Conservation (phyloP, 495 filamentous ascomycete genomes). For the Annulohypoxylon maeteangense region DNA sequence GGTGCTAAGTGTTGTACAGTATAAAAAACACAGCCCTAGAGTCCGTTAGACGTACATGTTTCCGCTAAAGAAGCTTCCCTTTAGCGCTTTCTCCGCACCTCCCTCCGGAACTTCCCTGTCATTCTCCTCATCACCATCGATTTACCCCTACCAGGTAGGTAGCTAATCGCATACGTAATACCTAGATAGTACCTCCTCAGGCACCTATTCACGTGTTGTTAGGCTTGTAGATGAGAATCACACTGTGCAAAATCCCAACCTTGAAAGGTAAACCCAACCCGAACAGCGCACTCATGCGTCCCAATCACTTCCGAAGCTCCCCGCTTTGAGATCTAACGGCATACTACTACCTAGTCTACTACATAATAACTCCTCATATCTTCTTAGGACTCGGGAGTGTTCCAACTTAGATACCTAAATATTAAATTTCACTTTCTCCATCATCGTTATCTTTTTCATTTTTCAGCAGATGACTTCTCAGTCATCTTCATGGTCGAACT, state of each 20-base stretch:
- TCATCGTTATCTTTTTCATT: not conserved
- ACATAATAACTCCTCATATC: conserved; percentile 25
- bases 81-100: conserved; percentile 13
- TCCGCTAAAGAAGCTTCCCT: conserved; percentile 1
- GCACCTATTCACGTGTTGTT: not conserved
- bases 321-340: conserved; percentile 20
- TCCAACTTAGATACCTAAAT: not conserved
- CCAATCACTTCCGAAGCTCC: conserved; percentile 33
- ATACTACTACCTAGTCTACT: not conserved
- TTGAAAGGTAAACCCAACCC: not conserved
- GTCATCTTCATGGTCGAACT: conserved; percentile 19
- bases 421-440: not conserved
- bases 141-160: not conserved
- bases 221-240: not conserved
- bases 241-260: not conserved
- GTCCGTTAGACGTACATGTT: not conserved
- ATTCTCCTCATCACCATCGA: not conserved
- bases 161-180: not conserved
- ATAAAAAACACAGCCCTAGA: not conserved
- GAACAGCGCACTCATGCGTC: conserved; percentile 9
- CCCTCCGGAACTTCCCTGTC: not conserved
- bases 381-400: not conserved
- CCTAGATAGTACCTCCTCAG: not conserved
- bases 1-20: conserved; percentile 5
- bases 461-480: conserved; percentile 18